These are phyloP conservation scores for Nakataea oryzae DNA, from an alignment of 2,329 filamentous ascomycete species.

Conservation along the genomic window DNA sequence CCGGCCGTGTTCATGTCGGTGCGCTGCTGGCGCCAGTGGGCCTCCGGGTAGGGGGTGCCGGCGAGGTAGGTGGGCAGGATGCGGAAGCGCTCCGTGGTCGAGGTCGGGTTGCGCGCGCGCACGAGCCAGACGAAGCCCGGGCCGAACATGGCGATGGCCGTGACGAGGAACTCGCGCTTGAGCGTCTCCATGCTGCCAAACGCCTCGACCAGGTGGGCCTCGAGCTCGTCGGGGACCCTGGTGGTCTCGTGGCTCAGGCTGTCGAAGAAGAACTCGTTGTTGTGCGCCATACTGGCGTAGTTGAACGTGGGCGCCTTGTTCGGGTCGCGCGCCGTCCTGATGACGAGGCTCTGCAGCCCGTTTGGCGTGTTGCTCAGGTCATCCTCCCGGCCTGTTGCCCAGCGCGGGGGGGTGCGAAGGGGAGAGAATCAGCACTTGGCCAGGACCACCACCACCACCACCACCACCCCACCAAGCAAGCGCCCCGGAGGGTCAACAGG, in stretches of 20 bases:
- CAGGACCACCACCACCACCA: background rate
- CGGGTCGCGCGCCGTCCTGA: conserved; percentile 71
- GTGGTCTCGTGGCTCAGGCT: conserved; percentile 25
- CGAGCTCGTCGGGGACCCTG: conserved; percentile 44
- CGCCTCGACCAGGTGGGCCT: conserved; percentile 49
- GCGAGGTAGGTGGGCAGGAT: conserved; percentile 86
- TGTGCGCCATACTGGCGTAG: conserved; percentile 91
- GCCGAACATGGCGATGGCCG: conserved; percentile 85
- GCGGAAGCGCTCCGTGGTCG: conserved; percentile 35
- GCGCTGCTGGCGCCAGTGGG: conserved; percentile 65
- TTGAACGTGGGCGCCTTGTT: conserved; percentile 77
- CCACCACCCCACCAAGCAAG: background rate
- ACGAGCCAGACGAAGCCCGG: conserved; percentile 97
- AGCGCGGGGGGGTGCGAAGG: background rate
- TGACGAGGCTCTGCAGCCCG: conserved; percentile 55
- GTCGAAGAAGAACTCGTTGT: conserved; percentile 78
- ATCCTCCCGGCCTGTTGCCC: conserved; percentile 46
- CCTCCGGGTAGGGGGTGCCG: conserved; percentile 76
- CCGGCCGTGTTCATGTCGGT: conserved; percentile 60
- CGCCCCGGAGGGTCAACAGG: background rate
- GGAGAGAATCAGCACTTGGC: background rate
- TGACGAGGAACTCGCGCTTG: conserved; percentile 66
- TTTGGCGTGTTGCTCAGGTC: conserved; percentile 25
- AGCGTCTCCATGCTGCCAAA: conserved; percentile 82
- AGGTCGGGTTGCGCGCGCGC: conserved; percentile 21